A percentile compares a stretch with the other conserved stretches of the same genome.
phyloP scores from a whole-genome alignment of 257 asterid genomes.

The Ilex aquifolium region DNA sequence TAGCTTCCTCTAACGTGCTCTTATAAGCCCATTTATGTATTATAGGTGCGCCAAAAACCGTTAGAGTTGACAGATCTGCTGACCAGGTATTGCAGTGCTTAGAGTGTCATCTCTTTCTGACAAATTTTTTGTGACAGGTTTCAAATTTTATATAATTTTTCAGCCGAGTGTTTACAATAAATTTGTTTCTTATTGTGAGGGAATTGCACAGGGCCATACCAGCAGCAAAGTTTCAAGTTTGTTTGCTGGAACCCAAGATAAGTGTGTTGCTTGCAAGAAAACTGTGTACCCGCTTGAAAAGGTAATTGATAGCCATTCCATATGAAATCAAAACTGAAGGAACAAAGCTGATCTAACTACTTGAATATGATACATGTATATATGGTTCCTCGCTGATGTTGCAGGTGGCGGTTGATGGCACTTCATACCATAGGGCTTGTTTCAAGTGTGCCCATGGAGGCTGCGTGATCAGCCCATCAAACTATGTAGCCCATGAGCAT shows the following conservation, averaged over 20 bases:
- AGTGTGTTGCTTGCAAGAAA: constrained; percentile 67
- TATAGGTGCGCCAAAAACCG: constrained; percentile 56
- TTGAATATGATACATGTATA: neutral
- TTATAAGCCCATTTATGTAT: neutral
- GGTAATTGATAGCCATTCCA: constrained; percentile 22
- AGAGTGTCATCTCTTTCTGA: neutral
- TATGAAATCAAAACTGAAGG: neutral
- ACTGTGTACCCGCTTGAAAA: constrained; percentile 77
- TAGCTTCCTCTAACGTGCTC: neutral
- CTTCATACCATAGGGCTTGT: constrained; percentile 58
- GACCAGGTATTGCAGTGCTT: constrained; percentile 29
- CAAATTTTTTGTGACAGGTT: neutral
- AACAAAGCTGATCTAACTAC: neutral
- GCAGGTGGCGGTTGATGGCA: constrained; percentile 77
- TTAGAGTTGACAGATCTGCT: constrained; percentile 42
- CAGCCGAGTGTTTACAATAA: neutral
- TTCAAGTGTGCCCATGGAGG: constrained; percentile 83
- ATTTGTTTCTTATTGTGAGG: neutral
- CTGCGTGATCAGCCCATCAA: constrained; percentile 73
- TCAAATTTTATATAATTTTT: neutral
- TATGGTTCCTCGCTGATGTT: constrained; percentile 2
- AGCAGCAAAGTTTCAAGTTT: constrained; percentile 52
- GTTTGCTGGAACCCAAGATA: constrained; percentile 73
- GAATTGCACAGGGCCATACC: constrained; percentile 18
- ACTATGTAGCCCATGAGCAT: constrained; percentile 65